Base-by-base conservation (phyloP, 106 monocot species). In the Allium cepa region DNA sequence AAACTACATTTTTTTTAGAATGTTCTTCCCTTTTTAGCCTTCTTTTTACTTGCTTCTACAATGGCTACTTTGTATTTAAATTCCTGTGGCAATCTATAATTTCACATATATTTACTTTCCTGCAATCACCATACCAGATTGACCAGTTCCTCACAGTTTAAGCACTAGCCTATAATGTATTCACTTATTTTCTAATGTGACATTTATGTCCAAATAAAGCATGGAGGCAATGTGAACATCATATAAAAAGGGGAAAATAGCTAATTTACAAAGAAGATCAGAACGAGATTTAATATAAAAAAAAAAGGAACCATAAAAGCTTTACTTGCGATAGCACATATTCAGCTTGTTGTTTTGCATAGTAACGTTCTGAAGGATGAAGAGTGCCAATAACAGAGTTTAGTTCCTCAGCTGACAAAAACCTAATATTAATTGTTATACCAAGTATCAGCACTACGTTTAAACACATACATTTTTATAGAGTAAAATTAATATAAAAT, bases 281-380 rank as follows among this genome's bases (percentile, higher is more conserved):
- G 3, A 18, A 16, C 3, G 22, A 17, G 11, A 64, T 46, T 11
- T 10, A 10, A 17, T 1, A 6, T 7, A 8, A 67, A 51, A 53
- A 13, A 13, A 13, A 53, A 17, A 27, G 15, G 8, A 28, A 17
- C 11, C 26, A 48, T n/a, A 22, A 59, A 53, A 76, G 16, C 26
- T 56, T 56, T 81, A 92, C 97, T 89, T 84, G 81, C 64, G 89
- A 77, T 18, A 97, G 63, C 9, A 72, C 74, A 60, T 90, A 86
- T 46, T 87, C 84, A 77, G 89, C 92, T 76, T 92, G 97, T 56
- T 92, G 87, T 69, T 87, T 92, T 56, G 92, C 92, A 87, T 97
- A 87, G 64, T 79, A 83, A 47, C 60, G 86, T 47, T 97, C 89
- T 49, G 97, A 85, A 55, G 86, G 97, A 75, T 92, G 86, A 72